Percentiles rank a stretch among this genome's conserved stretches.
Conservation (phyloP, 2,329 filamentous ascomycete species). For the Boeremia lycopersici region DNA sequence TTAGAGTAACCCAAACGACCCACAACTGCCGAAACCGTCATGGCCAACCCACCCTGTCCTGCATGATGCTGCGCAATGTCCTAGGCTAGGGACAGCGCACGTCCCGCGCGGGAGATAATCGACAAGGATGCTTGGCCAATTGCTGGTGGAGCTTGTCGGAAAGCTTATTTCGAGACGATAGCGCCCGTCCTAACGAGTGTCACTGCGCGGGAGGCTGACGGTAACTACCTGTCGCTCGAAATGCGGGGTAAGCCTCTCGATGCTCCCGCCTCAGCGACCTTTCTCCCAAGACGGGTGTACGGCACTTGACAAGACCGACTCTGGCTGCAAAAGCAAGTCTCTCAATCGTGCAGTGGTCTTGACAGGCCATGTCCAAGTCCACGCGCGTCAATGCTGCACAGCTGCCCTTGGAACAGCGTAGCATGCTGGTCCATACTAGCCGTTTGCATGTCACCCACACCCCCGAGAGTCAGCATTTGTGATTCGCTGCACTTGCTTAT, state of each 20-base stretch:
- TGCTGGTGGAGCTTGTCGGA: constrained; percentile 28
- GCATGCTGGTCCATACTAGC: constrained; percentile 16
- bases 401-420: constrained; percentile 15
- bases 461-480: constrained; percentile 10
- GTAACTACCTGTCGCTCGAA: constrained; percentile 25
- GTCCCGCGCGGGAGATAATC: constrained; percentile 24
- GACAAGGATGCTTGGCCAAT: constrained; percentile 36
- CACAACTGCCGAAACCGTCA: constrained; percentile 4
- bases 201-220: constrained; percentile 29
- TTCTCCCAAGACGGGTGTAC: not conserved
- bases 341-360: not conserved
- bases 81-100: constrained; percentile 15
- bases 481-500: constrained; percentile 17
- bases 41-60: not conserved
- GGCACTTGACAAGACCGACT: not conserved
- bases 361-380: not conserved
- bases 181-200: constrained; percentile 17
- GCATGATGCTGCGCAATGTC: constrained; percentile 14
- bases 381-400: not conserved
- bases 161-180: constrained; percentile 34
- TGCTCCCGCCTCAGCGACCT: not conserved
- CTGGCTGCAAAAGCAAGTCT: too few relatives aligned
- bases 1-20: not conserved
- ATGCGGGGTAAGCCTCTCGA: constrained; percentile 30
- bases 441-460: constrained; percentile 6